Conservation (phyloP, 1,139 yeast genomes). For the Pneumocystis jirovecii region DNA sequence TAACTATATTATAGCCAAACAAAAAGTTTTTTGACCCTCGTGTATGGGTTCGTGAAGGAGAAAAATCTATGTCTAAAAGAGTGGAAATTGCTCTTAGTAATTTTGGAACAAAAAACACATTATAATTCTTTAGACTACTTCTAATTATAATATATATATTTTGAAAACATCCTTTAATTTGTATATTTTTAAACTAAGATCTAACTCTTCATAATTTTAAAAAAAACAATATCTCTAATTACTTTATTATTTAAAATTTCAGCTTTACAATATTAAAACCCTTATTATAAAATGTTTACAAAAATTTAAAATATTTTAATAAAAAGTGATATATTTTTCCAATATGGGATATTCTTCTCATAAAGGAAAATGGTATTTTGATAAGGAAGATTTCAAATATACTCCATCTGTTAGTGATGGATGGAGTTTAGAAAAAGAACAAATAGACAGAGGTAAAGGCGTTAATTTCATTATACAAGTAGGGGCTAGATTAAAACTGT, state of each 20-base stretch:
- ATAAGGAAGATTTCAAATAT: constrained; percentile 12
- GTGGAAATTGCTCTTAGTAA: constrained; percentile 66
- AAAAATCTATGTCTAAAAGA: constrained; percentile 90
- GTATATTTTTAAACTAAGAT: background rate
- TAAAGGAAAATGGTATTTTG: constrained; percentile 14
- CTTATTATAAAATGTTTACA: background rate
- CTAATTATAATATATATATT: background rate
- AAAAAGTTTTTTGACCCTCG: constrained; percentile 99
- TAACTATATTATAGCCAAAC: constrained; percentile 16
- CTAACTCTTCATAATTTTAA: background rate
- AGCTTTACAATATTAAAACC: background rate
- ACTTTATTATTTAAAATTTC: background rate
- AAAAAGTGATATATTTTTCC: background rate
- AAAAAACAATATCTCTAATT: background rate
- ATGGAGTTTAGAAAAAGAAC: constrained; percentile 28
- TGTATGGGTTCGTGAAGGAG: constrained; percentile 99
- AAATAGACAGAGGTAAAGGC: constrained; percentile 33
- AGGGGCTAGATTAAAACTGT: constrained; percentile 29
- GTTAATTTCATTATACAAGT: constrained; percentile 32
- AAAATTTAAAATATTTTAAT: background rate
- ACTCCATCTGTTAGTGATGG: constrained; percentile 24
- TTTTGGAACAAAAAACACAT: constrained; percentile 40
- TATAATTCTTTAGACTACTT: constrained; percentile 9
- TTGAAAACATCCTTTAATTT: background rate
- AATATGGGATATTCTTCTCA: background rate